These are phyloP conservation scores for Eucalyptus cloeziana DNA, from an alignment of 345 rosid genomes.

Conservation along the genomic window DNA sequence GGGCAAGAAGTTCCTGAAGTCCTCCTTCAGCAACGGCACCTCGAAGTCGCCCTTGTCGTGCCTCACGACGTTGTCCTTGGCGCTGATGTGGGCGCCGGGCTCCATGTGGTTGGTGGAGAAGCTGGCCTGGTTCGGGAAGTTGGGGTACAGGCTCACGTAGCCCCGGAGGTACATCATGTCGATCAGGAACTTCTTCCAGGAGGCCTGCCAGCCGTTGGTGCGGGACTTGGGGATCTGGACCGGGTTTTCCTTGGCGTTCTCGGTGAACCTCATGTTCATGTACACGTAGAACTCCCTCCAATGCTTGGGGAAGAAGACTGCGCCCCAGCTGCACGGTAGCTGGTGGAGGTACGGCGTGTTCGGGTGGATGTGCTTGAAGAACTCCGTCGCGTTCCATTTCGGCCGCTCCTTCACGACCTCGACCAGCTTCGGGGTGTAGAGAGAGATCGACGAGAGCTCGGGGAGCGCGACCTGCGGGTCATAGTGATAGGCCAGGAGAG, in stretches of 20 bases:
- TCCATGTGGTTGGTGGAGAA: slow-evolving; percentile 98
- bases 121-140: slow-evolving; percentile 88
- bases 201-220: slow-evolving; percentile 99
- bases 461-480: slow-evolving; percentile 82
- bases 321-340: slow-evolving; percentile 97
- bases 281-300: slow-evolving; percentile 98
- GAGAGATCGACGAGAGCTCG: slow-evolving; percentile 80
- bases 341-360: slow-evolving; percentile 96
- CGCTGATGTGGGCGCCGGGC: slow-evolving; percentile 93
- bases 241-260: slow-evolving; percentile 72
- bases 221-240: slow-evolving; percentile 95
- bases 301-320: slow-evolving; percentile 95
- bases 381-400: slow-evolving; percentile 80
- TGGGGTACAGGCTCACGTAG: slow-evolving; percentile 87
- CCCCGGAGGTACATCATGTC: slow-evolving; percentile 99
- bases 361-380: slow-evolving; percentile 77
- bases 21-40: slow-evolving; percentile 72
- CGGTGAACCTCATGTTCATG: slow-evolving; percentile 98
- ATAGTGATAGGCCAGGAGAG: slow-evolving; percentile 83
- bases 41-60: slow-evolving; percentile 82
- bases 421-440: slow-evolving; percentile 79
- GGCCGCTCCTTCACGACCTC: slow-evolving; percentile 98
- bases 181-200: slow-evolving; percentile 95
- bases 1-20: slow-evolving; percentile 60
- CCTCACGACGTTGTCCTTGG: slow-evolving; percentile 78